These are phyloP conservation scores for Cercis canadensis DNA, from an alignment of 306 rosid genomes.

Conservation along the genomic window DNA sequence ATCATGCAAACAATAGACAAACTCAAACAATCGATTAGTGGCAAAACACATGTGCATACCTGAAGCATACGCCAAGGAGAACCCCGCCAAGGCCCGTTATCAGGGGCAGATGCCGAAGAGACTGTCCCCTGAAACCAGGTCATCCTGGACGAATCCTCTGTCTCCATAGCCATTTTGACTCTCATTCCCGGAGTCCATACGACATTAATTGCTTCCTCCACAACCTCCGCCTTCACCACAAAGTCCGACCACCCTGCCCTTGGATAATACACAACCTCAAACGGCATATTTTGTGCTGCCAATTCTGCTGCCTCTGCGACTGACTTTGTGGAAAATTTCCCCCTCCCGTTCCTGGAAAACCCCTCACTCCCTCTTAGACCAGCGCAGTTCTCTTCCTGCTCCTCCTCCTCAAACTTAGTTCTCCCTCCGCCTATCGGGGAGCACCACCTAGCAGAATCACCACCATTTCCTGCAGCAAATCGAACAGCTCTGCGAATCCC, in stretches of 20 bases:
- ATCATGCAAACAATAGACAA: not conserved
- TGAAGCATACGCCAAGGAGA: slow-evolving; percentile 85
- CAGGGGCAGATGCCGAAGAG: slow-evolving; percentile 30
- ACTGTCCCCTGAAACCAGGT: slow-evolving; percentile 72
- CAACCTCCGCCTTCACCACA: slow-evolving; percentile 66
- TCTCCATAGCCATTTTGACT: slow-evolving; percentile 69
- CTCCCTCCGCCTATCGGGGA: slow-evolving; percentile 31
- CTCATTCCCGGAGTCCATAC: slow-evolving; percentile 61
- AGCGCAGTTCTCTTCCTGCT: not conserved
- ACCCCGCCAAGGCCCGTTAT: slow-evolving; percentile 46
- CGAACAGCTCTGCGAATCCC: slow-evolving; percentile 68
- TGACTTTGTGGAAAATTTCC: slow-evolving; percentile 44
- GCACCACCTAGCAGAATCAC: slow-evolving; percentile 35
- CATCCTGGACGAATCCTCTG: slow-evolving; percentile 66
- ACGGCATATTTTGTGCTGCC: slow-evolving; percentile 60
- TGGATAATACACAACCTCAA: slow-evolving; percentile 78
- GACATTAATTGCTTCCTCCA: slow-evolving; percentile 51
- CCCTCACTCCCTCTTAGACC: slow-evolving; percentile 28
- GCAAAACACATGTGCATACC: slow-evolving; percentile 39
- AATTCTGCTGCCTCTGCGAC: slow-evolving; percentile 61
- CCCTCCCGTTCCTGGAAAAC: slow-evolving; percentile 51
- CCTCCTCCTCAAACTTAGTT: slow-evolving; percentile 33
- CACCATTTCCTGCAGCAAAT: not conserved
- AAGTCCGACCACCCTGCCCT: slow-evolving; percentile 66
- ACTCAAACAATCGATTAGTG: not conserved